Evolutionary conservation across 257 asterid genomes (phyloP), one percentile per base, ranked within the genome.

Genomic region (Ehretia macrophylla): DNA sequence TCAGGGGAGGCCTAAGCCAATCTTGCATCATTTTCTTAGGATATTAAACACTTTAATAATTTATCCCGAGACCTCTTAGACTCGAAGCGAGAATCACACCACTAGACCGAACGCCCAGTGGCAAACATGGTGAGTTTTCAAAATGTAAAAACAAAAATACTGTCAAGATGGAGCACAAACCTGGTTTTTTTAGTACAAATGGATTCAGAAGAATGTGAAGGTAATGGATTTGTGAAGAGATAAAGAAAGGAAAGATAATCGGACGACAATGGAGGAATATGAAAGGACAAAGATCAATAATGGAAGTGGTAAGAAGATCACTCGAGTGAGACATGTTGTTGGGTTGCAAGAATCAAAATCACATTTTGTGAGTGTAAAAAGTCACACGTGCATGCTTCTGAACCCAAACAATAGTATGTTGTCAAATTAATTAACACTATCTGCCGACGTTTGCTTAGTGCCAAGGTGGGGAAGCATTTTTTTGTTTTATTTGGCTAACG

Each of bases 261-360:
- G 32, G 38, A 19, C 56, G 42, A 42, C 10, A n/a, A 46, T 14
- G 21, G 58, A 58, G 27, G 47, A 14, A 48, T 13, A 27, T 19
- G 32, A 40, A 58, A 42, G 51, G 62, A 49, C 58, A 66, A 27
- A 53, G 50, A 54, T 44, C 65, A 75, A 73, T 63, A 67, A 70
- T 59, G 46, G 67, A 64, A 51, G 55, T 38, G 63, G 67, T n/a
- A 60, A 45, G 45, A 47, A 20, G n/a, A 12, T 13, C 32, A 45
- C 6, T 27, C 35, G 35, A 27, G 35, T 20, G 11, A 37, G 59
- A 42, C 53, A 46, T 22, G 57, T 56, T 12, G 47, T 71, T 60
- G 77, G 75, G 75, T 52, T 66, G 18, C 61, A 64, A 70, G 67
- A 67, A 69, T 66, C 68, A 65, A 53, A 46, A 44, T 50, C 49